Base-by-base conservation (phyloP, 805 yeast species). In the Ogataea nitratoaversa region DNA sequence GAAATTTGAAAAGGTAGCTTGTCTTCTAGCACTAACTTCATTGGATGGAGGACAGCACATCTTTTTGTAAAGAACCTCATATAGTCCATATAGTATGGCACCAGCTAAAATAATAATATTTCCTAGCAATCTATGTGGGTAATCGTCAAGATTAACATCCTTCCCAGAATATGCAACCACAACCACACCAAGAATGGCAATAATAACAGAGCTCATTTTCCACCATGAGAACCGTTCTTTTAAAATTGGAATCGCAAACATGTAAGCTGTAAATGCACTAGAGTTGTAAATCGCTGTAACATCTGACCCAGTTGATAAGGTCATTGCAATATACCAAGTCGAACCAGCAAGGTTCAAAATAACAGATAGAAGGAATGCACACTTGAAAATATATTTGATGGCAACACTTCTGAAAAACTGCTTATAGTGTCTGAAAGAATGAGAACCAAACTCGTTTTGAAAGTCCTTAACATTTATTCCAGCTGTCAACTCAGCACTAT, bases 271-370 rank as follows among this genome's bases (percentile, higher is more conserved):
- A 59, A 88, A 88, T 0, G 95, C 95, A 13, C 91, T 82, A 57
- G 93, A 86, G 65, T 88, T 87, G 65, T 87, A 88, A 44, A 87
- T 87, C 3, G 96, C 96, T 2, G 95, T 88, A 28, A 88, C 83
- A 53, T 88, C 95, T 3, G 87, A 72, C 0, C 95, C 87, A 22
- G 89, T 83, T 0, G 95, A 80, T 55, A 84, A 63, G 23, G 79
- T 71, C 79, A 88, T 85, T 9, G 95, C 84, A 14, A 84, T 73
- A 57, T 86, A 88, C 96, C 96, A 87, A 2, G 95, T 77, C 16
- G 76, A 67, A 1, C 95, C 95, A 0, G 95, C 95, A 2, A 78
- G 44, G 16, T 84, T 84, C 44, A 87, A 66, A 6, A 87, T 73
- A 8, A 74, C 23, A 3, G 84, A 71, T 23, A 84, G 64, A 3